Evolutionary conservation across 2,329 filamentous ascomycete genomes (phyloP).

Genomic region (Tolypocladium amazonense): DNA sequence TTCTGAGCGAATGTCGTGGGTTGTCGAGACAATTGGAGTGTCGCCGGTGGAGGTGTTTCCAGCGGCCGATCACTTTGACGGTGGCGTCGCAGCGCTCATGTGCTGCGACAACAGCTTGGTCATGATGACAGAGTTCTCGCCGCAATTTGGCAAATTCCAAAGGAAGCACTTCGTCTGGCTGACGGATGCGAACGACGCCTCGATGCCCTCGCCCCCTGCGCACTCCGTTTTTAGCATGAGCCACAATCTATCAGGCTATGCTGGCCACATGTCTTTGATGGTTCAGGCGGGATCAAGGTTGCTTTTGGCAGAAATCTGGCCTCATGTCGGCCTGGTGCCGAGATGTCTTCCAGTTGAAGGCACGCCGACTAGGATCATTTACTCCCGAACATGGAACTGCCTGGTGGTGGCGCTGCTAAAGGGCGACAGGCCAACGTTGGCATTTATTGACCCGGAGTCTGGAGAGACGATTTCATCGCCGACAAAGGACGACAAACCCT

Average conservation of each 20-base stretch:
- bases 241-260: slow-evolving; percentile 24
- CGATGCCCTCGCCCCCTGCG: slow-evolving; percentile 34
- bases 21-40: slow-evolving; percentile 22
- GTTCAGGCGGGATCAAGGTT: slow-evolving; percentile 39
- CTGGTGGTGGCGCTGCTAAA: slow-evolving; percentile 41
- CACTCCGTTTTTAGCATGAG: slow-evolving; percentile 34
- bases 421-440: slow-evolving; percentile 34
- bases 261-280: slow-evolving; percentile 31
- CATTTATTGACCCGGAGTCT: slow-evolving; percentile 46
- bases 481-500: slow-evolving; percentile 24
- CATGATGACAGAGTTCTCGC: slow-evolving; percentile 28
- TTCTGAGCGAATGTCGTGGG: slow-evolving; percentile 14
- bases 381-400: slow-evolving; percentile 40
- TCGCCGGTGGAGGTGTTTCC: slow-evolving; percentile 24
- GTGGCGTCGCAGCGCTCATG: slow-evolving; percentile 24
- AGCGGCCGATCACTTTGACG: slow-evolving; percentile 11
- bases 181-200: slow-evolving; percentile 36
- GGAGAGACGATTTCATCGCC: slow-evolving; percentile 40
- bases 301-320: slow-evolving; percentile 41
- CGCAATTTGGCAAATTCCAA: slow-evolving; percentile 18
- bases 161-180: slow-evolving; percentile 38
- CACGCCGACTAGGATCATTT: slow-evolving; percentile 41
- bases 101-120: slow-evolving; percentile 38
- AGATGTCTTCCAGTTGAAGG: slow-evolving; percentile 36
- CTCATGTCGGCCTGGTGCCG: slow-evolving; percentile 33